Evolutionary conservation across 2,329 filamentous ascomycete species (phyloP).

Genomic region (Trichoderma semiorbis): DNA sequence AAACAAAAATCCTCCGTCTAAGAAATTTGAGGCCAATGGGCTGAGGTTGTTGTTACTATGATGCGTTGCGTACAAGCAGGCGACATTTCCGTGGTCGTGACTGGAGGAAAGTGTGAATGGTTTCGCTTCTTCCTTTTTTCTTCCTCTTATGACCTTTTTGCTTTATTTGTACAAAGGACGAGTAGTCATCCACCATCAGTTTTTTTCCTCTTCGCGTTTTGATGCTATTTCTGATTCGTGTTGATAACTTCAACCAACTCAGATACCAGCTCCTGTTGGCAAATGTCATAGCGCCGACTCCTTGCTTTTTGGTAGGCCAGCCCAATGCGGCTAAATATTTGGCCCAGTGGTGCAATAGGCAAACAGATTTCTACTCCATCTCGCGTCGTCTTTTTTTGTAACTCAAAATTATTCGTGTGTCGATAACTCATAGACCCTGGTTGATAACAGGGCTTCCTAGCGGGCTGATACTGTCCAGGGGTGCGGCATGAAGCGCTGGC

Average conservation of each 20-base stretch:
- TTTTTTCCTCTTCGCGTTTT: background rate
- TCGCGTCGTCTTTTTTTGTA: background rate
- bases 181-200: background rate
- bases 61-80: background rate
- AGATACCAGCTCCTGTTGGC: slow-evolving; percentile 17
- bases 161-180: background rate
- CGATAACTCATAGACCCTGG: background rate
- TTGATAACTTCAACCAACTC: slow-evolving; percentile 1
- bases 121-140: background rate
- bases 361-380: background rate
- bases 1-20: slow-evolving; percentile 6
- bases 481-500: slow-evolving; percentile 84
- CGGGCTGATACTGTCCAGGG: slow-evolving; percentile 69
- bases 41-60: background rate
- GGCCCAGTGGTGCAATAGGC: background rate
- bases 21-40: background rate
- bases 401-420: slow-evolving; percentile 20
- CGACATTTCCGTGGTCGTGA: background rate
- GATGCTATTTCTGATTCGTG: background rate
- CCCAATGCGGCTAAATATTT: background rate
- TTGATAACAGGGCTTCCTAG: slow-evolving; percentile 37
- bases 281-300: background rate
- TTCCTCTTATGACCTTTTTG: background rate
- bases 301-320: background rate
- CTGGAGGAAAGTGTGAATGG: background rate